Conservation (phyloP, 305 asterid species). For the Fraxinus xanthoxyloides region DNA sequence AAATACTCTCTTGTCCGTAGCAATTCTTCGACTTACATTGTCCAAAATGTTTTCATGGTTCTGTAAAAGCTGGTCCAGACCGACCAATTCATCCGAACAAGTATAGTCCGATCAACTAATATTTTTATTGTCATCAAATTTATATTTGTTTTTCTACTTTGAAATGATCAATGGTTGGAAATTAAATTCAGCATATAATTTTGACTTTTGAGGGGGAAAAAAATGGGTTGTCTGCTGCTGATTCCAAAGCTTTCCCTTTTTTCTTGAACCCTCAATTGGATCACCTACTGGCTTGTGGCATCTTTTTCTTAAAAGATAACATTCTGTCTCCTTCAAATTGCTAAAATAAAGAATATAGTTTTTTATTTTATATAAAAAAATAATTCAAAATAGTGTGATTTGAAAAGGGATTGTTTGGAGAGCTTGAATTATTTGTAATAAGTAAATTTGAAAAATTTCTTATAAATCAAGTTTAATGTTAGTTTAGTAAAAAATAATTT, state of each 20-base stretch:
- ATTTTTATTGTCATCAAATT: neutral
- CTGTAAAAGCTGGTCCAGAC: neutral
- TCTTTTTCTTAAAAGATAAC: slow-evolving; percentile 30
- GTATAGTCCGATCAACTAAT: too few relatives aligned
- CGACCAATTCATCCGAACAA: neutral
- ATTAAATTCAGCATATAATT: neutral
- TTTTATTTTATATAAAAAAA: too few relatives aligned
- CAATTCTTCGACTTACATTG: neutral
- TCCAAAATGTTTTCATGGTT: too few relatives aligned
- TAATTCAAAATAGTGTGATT: neutral
- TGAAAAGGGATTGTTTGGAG: neutral
- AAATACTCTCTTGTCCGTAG: neutral
- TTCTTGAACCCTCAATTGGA: slow-evolving; percentile 13
- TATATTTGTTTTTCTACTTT: neutral
- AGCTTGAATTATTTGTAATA: too few relatives aligned
- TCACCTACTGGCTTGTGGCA: slow-evolving; percentile 19
- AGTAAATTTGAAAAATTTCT: neutral
- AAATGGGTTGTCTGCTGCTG: neutral
- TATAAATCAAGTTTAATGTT: too few relatives aligned
- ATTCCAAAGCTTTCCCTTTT: slow-evolving; percentile 24
- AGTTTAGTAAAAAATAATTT: too few relatives aligned
- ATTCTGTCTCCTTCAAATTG: slow-evolving; percentile 33
- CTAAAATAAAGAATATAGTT: neutral
- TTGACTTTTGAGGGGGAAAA: neutral
- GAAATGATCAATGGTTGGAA: neutral